Evolutionary conservation across 176 grass and related monocot species (phyloP).

Genomic region (Triticum urartu): DNA sequence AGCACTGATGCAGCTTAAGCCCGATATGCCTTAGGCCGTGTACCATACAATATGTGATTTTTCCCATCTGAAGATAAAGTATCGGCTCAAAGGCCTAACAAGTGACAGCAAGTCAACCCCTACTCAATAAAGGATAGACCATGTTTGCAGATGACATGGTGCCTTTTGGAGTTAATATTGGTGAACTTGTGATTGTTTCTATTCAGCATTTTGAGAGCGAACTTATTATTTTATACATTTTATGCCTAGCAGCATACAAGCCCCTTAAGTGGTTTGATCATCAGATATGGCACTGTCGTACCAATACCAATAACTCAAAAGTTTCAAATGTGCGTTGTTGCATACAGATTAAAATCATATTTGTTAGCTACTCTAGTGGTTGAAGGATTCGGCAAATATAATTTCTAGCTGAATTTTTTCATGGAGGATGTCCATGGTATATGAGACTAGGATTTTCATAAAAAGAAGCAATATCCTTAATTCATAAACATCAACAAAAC

Average conservation of each 20-base stretch:
- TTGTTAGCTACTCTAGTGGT: neutral
- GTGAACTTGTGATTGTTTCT: neutral
- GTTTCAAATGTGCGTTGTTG: neutral
- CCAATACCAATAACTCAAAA: neutral
- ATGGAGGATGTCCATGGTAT: neutral
- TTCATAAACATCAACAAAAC: neutral
- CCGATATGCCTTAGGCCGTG: neutral
- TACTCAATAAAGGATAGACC: neutral
- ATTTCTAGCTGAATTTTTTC: neutral
- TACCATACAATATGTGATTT: neutral
- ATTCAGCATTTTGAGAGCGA: neutral
- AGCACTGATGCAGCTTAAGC: neutral
- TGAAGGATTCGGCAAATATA: neutral
- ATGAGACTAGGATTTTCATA: neutral
- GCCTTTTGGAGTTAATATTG: neutral
- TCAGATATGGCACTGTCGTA: neutral
- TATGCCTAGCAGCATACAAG: neutral
- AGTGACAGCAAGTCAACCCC: neutral
- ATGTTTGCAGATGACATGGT: constrained; percentile 3
- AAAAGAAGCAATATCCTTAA: neutral
- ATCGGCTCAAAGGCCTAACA: neutral
- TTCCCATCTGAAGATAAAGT: neutral
- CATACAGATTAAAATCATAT: neutral
- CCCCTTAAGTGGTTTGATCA: neutral
- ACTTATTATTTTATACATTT: neutral